Base-by-base conservation (phyloP, 768 basidiomycete species). In the Leccinum rimulosum region DNA sequence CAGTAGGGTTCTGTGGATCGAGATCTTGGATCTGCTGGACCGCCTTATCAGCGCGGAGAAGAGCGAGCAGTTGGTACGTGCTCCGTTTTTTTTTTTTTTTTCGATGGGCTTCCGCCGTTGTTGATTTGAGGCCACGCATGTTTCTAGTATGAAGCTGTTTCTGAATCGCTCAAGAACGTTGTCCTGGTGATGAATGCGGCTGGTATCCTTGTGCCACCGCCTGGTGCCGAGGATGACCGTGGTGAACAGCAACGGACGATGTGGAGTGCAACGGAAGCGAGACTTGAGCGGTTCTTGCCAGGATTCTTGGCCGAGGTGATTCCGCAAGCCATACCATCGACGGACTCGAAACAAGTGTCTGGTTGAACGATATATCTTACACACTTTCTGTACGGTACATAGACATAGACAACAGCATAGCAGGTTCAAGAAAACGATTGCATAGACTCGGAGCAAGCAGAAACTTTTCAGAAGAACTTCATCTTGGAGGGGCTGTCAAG, bases 151-250 rank as follows among this genome's bases (percentile, higher is more conserved):
- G 97, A 99, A 72, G 96, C 96, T 0, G 82, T 97, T 19, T 94
- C 93, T 1, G 97, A 99, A 74, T 95, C 95, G 1, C 81, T 99
- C 66, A 98, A 98, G 77, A 98, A 98, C 68, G 91, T 96, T 52
- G 76, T 99, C 15, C 82, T 98, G 51, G 96, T 99, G 52, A 95
- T 99, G 93, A 88, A 95, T 66, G 92, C 95, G 1, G 88, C 89
- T 1, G 82, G 83, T 5, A 86, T 95, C 57, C 83, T 99, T 17
- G 82, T 92, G 4, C 91, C 92, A 4, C 75, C 77, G 12, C 69
- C 73, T 28, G 68, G 70, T 4, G 65, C 62, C 11, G 74, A 74
- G 52, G 81, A 85, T 58, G 62, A 73, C 48, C 83, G 86, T 55
- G 77, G 80, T 54, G 85, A 85, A 56, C 79, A 77, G 50, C 87